Evolutionary conservation across 192 early-diverging fungal genomes (phyloP).

Genomic region (Gigaspora rosea): DNA sequence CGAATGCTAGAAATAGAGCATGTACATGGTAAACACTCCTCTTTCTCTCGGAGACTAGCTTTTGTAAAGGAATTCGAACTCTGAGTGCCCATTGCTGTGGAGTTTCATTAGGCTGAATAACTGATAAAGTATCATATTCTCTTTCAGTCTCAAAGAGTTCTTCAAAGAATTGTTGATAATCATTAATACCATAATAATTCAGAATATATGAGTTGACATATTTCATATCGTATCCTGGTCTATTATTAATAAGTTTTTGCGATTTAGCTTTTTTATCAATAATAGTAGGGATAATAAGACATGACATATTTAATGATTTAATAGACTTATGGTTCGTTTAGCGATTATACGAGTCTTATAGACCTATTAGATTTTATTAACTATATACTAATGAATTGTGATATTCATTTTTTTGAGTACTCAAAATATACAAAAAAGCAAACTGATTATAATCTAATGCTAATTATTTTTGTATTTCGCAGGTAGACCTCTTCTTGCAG

Average conservation of each 20-base stretch:
- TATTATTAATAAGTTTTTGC: constrained; percentile 17
- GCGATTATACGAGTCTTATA: no score
- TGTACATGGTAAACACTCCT: no score
- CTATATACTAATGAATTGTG: no score
- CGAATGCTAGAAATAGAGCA: not conserved
- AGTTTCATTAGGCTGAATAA: no score
- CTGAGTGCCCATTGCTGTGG: not conserved
- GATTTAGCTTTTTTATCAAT: constrained; percentile 10
- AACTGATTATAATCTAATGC: no score
- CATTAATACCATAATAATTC: not conserved
- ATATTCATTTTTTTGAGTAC: no score
- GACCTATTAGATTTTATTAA: no score
- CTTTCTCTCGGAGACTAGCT: not conserved
- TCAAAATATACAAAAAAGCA: no score
- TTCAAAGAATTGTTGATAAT: not conserved
- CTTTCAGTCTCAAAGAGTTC: no score
- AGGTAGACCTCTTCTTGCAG: no score
- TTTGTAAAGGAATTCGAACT: not conserved
- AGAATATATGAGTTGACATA: not conserved
- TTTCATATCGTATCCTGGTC: constrained; percentile 9
- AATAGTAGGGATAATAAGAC: constrained; percentile 15
- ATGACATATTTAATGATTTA: not conserved
- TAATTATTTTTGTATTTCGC: no score
- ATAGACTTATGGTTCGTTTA: no score
- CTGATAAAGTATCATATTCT: not conserved